phyloP scores from a whole-genome alignment of 2,329 filamentous ascomycete species.

The Geosmithia putterillii region DNA sequence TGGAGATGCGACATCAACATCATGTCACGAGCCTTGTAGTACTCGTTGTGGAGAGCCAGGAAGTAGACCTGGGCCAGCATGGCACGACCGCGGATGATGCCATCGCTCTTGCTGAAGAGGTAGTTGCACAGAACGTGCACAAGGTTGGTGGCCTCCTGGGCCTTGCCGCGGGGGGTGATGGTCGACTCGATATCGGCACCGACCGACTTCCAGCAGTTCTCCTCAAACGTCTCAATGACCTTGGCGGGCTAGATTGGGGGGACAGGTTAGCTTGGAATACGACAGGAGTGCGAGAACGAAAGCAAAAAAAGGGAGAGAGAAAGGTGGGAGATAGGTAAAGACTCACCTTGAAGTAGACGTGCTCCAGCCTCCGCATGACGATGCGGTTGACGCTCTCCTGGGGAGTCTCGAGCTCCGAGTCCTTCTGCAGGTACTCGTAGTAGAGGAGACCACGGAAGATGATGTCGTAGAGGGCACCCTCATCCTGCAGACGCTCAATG shows the following conservation, averaged over 20 bases:
- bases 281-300: conserved; percentile 4
- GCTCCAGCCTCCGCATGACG: conserved; percentile 86
- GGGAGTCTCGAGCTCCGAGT: conserved; percentile 55
- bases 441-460: conserved; percentile 84
- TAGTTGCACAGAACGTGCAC: conserved; percentile 88
- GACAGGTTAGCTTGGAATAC: neutral
- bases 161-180: conserved; percentile 63
- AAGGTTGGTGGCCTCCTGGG: conserved; percentile 59
- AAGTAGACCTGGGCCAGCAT: conserved; percentile 99
- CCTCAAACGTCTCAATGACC: conserved; percentile 87
- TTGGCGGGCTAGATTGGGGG: conserved; percentile 54
- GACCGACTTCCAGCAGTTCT: conserved; percentile 81
- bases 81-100: conserved; percentile 87
- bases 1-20: conserved; percentile 99
- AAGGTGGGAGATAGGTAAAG: conserved; percentile 1
- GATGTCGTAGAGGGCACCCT: conserved; percentile 81
- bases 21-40: conserved; percentile 96
- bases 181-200: conserved; percentile 58
- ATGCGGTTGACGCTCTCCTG: conserved; percentile 89
- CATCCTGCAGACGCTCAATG: conserved; percentile 87
- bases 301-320: neutral
- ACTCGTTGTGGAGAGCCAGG: conserved; percentile 91
- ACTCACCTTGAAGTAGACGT: conserved; percentile 93
- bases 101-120: conserved; percentile 87
- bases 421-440: conserved; percentile 67